Evolutionary conservation across 208 protist species (phyloP), one percentile per base, ranked within the genome.

Genomic region (Perkinsela sp.): DNA sequence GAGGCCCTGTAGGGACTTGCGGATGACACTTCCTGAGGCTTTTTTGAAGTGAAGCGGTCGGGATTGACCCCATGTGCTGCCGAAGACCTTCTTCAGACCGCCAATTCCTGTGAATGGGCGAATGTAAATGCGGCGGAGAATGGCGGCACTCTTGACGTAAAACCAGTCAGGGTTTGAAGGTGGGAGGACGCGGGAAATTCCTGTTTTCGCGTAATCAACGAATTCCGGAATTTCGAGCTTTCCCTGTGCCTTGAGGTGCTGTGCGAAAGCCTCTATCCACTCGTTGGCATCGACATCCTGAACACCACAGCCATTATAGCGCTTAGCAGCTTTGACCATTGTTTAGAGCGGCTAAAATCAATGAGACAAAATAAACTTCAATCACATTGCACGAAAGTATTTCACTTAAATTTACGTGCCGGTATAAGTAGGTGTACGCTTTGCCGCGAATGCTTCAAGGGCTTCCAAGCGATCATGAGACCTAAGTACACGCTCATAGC

Each of bases 81-180:
- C 83, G 80, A 94, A 98, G 71, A 83, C 83, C 78, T 90, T 90
- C 82, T 81, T 90, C 48, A 94, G 85, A 32, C 80, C 81, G 67
- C 83, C 92, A 74, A 95, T 93, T 76, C 94, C 93, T 29, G 87
- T 82, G 71, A 89, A 89, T 48, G 87, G 85, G 77, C 90, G 88
- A 31, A 97, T 72, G 83, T 97, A 97, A 71, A 98, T 79, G 73
- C 91, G 88, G 79, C 95, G 93, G 69, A 95, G 92, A 31, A 97
- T 85, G 67, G 94, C 85, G 68, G 94, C 95, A 75, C 81, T 85
- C 74, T 93, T 92, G 78, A 96, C 83, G 85, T 95, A 98, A 81
- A 93, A 97, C 94, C 94, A 98, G 85, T 98, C 93, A 70, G 87
- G 81, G 83, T 97, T 92, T 77, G 88, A 83, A 69, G 95, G 95